Evolutionary conservation across 495 filamentous ascomycete species (phyloP).

Genomic region (Aspergillus steynii): DNA sequence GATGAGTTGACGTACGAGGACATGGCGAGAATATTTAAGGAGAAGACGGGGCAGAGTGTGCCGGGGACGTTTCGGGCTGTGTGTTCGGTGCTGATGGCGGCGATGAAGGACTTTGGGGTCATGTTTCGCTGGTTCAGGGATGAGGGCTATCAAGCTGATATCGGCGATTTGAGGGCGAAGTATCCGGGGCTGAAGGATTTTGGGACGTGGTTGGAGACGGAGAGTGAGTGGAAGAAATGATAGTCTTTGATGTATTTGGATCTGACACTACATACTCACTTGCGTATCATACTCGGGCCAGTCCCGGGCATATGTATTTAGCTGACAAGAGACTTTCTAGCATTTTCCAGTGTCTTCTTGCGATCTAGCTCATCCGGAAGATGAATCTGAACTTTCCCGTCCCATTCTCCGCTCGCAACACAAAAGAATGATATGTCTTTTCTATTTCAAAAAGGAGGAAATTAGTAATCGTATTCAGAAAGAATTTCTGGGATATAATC

Average conservation of each 20-base stretch:
- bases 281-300: no score
- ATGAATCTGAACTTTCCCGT: no score
- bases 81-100: constrained; percentile 38
- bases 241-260: neutral
- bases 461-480: no score
- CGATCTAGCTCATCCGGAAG: no score
- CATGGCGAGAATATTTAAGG: constrained; percentile 48
- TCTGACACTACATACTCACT: no score
- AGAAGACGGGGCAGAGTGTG: constrained; percentile 45
- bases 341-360: no score
- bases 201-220: constrained; percentile 59
- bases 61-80: constrained; percentile 50
- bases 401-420: no score
- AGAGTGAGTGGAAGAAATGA: constrained; percentile 42
- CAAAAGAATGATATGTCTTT: no score
- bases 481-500: no score
- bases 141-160: constrained; percentile 60
- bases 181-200: constrained; percentile 58
- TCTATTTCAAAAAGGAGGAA: no score
- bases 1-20: constrained; percentile 57
- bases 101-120: constrained; percentile 48
- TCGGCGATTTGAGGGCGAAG: constrained; percentile 48
- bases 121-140: constrained; percentile 68
- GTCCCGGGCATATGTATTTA: no score
- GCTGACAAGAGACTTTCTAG: no score